phyloP scores from a whole-genome alignment of 192 early-diverging fungal species.

The Coemansia sp. region DNA sequence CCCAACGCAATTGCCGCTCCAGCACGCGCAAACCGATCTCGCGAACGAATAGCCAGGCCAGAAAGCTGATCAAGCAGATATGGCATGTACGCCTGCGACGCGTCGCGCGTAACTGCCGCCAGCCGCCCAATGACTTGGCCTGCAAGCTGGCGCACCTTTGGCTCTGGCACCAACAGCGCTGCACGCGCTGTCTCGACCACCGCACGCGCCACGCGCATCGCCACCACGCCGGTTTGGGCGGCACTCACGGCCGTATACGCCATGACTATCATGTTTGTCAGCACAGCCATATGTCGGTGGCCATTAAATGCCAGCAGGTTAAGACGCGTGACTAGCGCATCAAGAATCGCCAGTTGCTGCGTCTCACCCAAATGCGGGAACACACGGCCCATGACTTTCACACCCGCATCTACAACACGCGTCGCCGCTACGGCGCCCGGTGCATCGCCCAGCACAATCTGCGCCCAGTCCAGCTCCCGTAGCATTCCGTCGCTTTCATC shows the following conservation, averaged over 20 bases:
- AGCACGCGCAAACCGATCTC: constrained; percentile 92
- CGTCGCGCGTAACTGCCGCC: constrained; percentile 53
- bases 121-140: constrained; percentile 82
- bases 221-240: background rate
- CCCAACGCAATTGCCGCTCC: constrained; percentile 91
- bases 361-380: constrained; percentile 67
- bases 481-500: background rate
- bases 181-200: constrained; percentile 41
- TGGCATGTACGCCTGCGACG: constrained; percentile 34
- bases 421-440: constrained; percentile 5
- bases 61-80: constrained; percentile 42
- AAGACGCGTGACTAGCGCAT: constrained; percentile 65
- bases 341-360: constrained; percentile 75
- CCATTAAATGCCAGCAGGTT: constrained; percentile 65
- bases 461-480: constrained; percentile 34
- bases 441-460: background rate
- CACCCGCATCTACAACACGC: constrained; percentile 72
- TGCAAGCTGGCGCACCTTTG: constrained; percentile 68
- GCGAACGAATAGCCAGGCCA: constrained; percentile 73
- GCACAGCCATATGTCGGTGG: constrained; percentile 70
- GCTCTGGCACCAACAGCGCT: constrained; percentile 66
- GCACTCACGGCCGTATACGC: constrained; percentile 56
- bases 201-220: constrained; percentile 21
- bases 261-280: constrained; percentile 67
- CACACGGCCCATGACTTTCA: constrained; percentile 74